Percentiles rank a stretch among this genome's conserved stretches.
Evolutionary conservation across 768 basidiomycete genomes (phyloP).

Genomic region (Rhizopogon sp.): DNA sequence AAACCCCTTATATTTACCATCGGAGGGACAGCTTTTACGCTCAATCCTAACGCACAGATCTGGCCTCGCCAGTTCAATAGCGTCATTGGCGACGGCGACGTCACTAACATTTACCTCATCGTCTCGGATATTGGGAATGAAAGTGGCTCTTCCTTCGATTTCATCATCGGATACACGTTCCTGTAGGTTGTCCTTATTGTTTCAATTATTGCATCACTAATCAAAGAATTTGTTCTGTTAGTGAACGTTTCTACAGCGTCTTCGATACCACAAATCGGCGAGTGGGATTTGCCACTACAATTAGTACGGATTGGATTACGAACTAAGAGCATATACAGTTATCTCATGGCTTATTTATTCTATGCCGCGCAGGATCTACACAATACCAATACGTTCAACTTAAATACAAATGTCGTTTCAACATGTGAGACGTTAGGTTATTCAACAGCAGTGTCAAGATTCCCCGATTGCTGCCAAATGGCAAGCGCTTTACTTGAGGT

Average conservation of each 20-base stretch:
- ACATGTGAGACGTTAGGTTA: too few relatives aligned
- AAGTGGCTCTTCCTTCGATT: conserved; percentile 23
- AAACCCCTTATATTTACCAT: conserved; percentile 8
- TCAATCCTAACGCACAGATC: conserved; percentile 27
- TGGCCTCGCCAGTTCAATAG: conserved; percentile 31
- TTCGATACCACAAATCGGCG: conserved; percentile 27
- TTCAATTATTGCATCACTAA: neutral
- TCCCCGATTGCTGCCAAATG: too few relatives aligned
- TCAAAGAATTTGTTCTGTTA: neutral
- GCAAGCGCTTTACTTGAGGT: too few relatives aligned
- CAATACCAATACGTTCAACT: too few relatives aligned
- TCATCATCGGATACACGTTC: conserved; percentile 5
- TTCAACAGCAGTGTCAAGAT: too few relatives aligned
- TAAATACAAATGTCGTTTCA: too few relatives aligned
- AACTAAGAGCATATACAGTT: neutral
- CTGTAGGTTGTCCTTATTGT: conserved; percentile 4
- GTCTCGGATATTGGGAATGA: conserved; percentile 18
- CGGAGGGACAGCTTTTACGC: conserved; percentile 17
- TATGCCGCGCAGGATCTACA: too few relatives aligned
- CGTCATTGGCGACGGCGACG: conserved; percentile 17
- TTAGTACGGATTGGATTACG: conserved; percentile 16
- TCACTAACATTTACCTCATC: conserved; percentile 1
- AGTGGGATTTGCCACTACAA: conserved; percentile 32
- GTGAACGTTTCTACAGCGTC: conserved; percentile 31
- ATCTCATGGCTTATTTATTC: too few relatives aligned